Percentiles rank a stretch among this genome's conserved stretches.
Evolutionary conservation across 192 early-diverging fungal genomes (phyloP).

Genomic region (Backusella tarrabulga): DNA sequence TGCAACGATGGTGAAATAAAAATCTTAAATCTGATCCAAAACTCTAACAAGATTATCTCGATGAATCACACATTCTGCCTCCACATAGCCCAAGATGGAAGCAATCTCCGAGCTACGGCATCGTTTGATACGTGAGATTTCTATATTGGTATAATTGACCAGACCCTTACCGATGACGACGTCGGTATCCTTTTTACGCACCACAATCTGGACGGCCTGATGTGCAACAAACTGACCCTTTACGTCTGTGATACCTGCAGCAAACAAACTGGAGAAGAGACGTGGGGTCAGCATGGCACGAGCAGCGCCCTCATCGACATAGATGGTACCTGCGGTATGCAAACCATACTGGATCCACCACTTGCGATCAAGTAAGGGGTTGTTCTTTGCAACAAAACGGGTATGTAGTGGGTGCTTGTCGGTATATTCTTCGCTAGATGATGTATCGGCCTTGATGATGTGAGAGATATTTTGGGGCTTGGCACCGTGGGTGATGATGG

Average conservation of each 20-base stretch:
- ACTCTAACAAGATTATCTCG: constrained; percentile 77
- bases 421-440: constrained; percentile 26
- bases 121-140: constrained; percentile 85
- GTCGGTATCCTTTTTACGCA: constrained; percentile 26
- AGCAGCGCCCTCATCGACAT: constrained; percentile 86
- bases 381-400: constrained; percentile 80
- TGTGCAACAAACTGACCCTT: constrained; percentile 83
- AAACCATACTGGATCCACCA: constrained; percentile 99
- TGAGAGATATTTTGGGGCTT: constrained; percentile 72
- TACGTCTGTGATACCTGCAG: constrained; percentile 86
- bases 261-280: constrained; percentile 77
- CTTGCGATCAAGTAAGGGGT: constrained; percentile 89
- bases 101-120: constrained; percentile 85
- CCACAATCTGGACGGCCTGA: constrained; percentile 70
- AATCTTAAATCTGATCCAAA: not conserved
- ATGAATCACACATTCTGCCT: constrained; percentile 89
- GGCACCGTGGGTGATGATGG: constrained; percentile 83
- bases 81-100: constrained; percentile 84
- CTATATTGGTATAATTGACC: constrained; percentile 84
- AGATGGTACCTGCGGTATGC: constrained; percentile 80
- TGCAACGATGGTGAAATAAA: not conserved
- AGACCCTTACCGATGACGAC: constrained; percentile 89
- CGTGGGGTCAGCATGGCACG: constrained; percentile 64
- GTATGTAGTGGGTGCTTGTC: constrained; percentile 69
- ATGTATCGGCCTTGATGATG: constrained; percentile 60